phyloP scores from a whole-genome alignment of 176 grass and related monocot species.

The Elaeis guineensis region DNA sequence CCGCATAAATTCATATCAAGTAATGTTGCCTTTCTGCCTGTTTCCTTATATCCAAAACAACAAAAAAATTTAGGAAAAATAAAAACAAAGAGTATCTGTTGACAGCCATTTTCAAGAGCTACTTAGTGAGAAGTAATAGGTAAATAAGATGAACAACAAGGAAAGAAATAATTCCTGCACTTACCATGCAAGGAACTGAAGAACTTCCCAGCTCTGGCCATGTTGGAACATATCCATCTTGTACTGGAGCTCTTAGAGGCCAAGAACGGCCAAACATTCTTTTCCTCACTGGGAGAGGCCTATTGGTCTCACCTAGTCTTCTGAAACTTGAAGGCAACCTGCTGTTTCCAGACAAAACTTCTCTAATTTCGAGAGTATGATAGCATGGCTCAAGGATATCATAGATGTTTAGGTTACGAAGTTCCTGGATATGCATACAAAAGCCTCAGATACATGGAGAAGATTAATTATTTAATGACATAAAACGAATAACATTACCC shows the following conservation, averaged over 20 bases:
- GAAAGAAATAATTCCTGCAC: background rate
- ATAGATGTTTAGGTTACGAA: slow-evolving; percentile 61
- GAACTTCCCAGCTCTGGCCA: slow-evolving; percentile 69
- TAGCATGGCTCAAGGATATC: slow-evolving; percentile 96
- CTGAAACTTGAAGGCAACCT: slow-evolving; percentile 64
- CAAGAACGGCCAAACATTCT: slow-evolving; percentile 93
- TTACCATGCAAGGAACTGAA: slow-evolving; percentile 83
- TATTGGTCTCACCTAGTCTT: slow-evolving; percentile 58
- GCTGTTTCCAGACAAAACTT: slow-evolving; percentile 20
- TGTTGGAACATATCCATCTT: slow-evolving; percentile 61
- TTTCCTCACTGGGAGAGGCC: slow-evolving; percentile 63
- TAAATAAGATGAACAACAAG: too few species aligned
- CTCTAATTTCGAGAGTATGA: slow-evolving; percentile 32
- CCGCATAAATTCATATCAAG: too few species aligned
- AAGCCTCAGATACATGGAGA: slow-evolving; percentile 13
- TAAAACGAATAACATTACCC: slow-evolving; percentile 29
- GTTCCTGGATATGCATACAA: slow-evolving; percentile 31
- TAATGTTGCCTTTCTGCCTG: too few species aligned
- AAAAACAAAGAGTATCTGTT: too few species aligned
- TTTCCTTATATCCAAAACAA: too few species aligned
- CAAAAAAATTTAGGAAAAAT: too few species aligned
- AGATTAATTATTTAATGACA: background rate
- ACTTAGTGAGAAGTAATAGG: too few species aligned
- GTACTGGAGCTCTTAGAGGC: slow-evolving; percentile 82
- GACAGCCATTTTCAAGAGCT: too few species aligned